Evolutionary conservation across 495 filamentous ascomycete species (phyloP).

Genomic region (Aeminium ludgeri): DNA sequence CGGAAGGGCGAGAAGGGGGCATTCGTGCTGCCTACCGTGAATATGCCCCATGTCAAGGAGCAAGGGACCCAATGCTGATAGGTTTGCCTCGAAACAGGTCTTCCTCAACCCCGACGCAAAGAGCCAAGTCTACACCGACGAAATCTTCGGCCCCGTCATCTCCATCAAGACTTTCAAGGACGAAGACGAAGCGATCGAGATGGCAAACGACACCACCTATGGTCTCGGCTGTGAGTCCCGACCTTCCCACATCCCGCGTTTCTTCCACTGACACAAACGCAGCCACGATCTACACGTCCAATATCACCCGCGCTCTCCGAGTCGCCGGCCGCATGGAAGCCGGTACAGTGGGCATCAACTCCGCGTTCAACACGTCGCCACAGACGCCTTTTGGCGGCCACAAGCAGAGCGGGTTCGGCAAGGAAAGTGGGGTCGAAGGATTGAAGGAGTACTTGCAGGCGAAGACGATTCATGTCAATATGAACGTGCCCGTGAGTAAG

Average conservation of each 20-base stretch:
- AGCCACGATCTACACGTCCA: conserved; percentile 32
- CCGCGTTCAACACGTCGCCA: conserved; percentile 24
- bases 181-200: conserved; percentile 34
- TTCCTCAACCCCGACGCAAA: conserved; percentile 29
- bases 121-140: conserved; percentile 31
- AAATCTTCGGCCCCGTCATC: conserved; percentile 39
- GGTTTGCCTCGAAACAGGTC: no score
- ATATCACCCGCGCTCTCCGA: conserved; percentile 34
- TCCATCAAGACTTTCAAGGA: conserved; percentile 35
- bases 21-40: conserved; percentile 31
- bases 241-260: neutral
- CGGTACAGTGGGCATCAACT: conserved; percentile 40
- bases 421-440: conserved; percentile 30
- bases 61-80: conserved; percentile 19
- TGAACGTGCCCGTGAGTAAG: conserved; percentile 17
- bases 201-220: conserved; percentile 34
- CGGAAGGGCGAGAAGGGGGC: conserved; percentile 23
- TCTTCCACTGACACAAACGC: conserved; percentile 1
- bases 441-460: conserved; percentile 30
- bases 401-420: conserved; percentile 34
- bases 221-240: conserved; percentile 21
- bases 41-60: conserved; percentile 17
- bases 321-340: conserved; percentile 32
- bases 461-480: conserved; percentile 34
- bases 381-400: conserved; percentile 34